Base-by-base conservation (phyloP, 768 basidiomycete species). In the Astraeus odoratus region DNA sequence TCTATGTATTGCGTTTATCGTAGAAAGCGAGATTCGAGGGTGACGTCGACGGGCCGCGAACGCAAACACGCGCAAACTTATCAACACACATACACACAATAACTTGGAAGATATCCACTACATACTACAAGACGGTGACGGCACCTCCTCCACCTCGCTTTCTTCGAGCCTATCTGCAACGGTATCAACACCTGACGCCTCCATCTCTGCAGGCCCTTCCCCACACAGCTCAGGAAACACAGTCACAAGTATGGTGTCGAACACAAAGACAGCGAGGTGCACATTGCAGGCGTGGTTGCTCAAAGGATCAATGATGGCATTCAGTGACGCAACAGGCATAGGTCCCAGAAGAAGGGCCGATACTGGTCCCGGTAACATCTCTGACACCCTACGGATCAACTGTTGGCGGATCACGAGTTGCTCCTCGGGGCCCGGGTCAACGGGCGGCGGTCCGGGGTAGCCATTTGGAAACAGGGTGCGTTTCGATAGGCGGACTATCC, bases 401-500 rank as follows among this genome's bases (percentile, higher is more conserved):
- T 59, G 55, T 8, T 57, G 49, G 24, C 77, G 74, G 39, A 90
- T 68, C 26, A 67, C 72, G 2, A 68, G 67, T 52, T 89, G 85
- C 61, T 94, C 91, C 51, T 87, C 87, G 1, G 68, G 67, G 0
- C 83, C 80, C 15, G 93, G 94, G 35, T 89, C 87, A 1, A 75
- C 67, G 1, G 84, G 80, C 1, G 80, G 63, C 0, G 81, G 78
- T 0, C 76, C 86, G 1, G 91, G 92, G 65, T 89, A 90, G 12
- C 95, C 94, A 50, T 81, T 81, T 3, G 95, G 94, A 59, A 95
- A 98, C 22, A 98, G 71, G 7, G 83, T 75, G 8, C 73, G 73
- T 54, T 87, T 89, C 12, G 80, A 66, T 4, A 73, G 57, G 29
- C 77, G 74, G 29, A 81, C 68, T 22, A 75, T 60, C 25, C 68